Evolutionary conservation across 1,284 basidiomycete species (phyloP).

Genomic region (Spongispora temasekensis): DNA sequence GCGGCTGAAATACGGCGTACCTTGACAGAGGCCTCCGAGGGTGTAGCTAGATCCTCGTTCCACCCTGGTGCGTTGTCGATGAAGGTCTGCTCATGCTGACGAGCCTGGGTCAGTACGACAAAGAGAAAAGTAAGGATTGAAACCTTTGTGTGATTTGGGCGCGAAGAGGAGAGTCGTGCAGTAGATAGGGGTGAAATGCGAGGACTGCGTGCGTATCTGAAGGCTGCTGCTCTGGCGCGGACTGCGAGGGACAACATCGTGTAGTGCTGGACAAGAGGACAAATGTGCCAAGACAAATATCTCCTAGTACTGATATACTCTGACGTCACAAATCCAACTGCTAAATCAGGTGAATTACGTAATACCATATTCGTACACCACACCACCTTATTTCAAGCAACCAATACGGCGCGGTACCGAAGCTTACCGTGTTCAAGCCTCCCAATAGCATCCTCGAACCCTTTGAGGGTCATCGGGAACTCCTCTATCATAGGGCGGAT

Average conservation of each 20-base stretch:
- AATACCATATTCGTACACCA: not conserved
- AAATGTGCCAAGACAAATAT: not conserved
- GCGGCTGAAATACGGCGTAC: constrained; percentile 37
- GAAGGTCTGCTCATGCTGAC: constrained; percentile 49
- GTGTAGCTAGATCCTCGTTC: constrained; percentile 69
- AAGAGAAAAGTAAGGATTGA: not conserved
- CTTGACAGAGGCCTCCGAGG: constrained; percentile 72
- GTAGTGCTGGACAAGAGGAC: not conserved
- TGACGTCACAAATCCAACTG: constrained; percentile 17
- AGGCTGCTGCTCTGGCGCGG: not conserved
- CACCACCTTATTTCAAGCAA: constrained; percentile 12
- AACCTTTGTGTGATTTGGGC: constrained; percentile 63
- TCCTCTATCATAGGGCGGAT: constrained; percentile 30
- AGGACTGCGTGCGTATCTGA: not conserved
- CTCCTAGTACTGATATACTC: not conserved
- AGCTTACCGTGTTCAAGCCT: constrained; percentile 28
- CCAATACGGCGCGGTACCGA: constrained; percentile 36
- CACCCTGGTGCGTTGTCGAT: constrained; percentile 65
- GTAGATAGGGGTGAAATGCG: not conserved
- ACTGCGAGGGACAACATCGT: constrained; percentile 16
- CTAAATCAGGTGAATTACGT: constrained; percentile 2
- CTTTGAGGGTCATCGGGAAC: constrained; percentile 31
- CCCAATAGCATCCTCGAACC: constrained; percentile 34
- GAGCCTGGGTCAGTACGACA: not conserved
- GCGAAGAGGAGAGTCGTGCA: constrained; percentile 29